Evolutionary conservation across 371 early-diverging fungal genomes (phyloP).

Genomic region (Rhizomucor miehei): DNA sequence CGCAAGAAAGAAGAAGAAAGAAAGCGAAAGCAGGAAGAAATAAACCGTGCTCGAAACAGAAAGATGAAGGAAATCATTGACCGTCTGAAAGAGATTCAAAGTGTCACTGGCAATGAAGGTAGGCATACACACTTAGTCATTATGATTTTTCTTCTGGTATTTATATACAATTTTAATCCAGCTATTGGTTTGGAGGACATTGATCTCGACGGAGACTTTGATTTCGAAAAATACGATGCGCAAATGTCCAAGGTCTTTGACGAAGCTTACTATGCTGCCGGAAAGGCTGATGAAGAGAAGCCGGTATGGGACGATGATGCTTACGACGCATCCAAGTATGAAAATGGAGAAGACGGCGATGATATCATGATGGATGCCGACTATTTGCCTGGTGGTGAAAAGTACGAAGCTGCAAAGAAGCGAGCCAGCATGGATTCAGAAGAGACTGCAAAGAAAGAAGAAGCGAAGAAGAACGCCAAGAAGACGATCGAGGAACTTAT

Average conservation of each 20-base stretch:
- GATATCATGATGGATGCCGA: constrained; percentile 89
- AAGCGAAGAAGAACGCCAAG: constrained; percentile 12
- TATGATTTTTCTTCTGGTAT: no score
- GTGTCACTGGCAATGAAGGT: constrained; percentile 78
- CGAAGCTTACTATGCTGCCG: constrained; percentile 64
- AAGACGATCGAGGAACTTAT: constrained; percentile 56
- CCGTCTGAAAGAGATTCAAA: constrained; percentile 76
- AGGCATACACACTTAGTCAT: constrained; percentile 6
- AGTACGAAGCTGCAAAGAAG: constrained; percentile 35
- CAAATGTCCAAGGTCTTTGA: constrained; percentile 81
- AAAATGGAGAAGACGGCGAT: constrained; percentile 30
- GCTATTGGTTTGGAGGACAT: constrained; percentile 71
- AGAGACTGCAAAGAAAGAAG: constrained; percentile 11
- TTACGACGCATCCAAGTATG: constrained; percentile 24
- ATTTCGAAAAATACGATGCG: constrained; percentile 77
- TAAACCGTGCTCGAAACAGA: constrained; percentile 85
- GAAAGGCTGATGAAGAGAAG: constrained; percentile 54
- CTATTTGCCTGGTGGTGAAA: constrained; percentile 73
- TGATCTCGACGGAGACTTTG: constrained; percentile 89
- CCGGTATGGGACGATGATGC: constrained; percentile 88
- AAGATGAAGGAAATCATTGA: constrained; percentile 82
- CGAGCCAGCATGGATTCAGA: neutral
- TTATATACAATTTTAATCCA: constrained; percentile 15
- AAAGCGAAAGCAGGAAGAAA: constrained; percentile 70
- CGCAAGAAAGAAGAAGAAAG: constrained; percentile 72